Evolutionary conservation across 352 stramenopile genomes (phyloP).

Genomic region (Phytophthora hibernalis): DNA sequence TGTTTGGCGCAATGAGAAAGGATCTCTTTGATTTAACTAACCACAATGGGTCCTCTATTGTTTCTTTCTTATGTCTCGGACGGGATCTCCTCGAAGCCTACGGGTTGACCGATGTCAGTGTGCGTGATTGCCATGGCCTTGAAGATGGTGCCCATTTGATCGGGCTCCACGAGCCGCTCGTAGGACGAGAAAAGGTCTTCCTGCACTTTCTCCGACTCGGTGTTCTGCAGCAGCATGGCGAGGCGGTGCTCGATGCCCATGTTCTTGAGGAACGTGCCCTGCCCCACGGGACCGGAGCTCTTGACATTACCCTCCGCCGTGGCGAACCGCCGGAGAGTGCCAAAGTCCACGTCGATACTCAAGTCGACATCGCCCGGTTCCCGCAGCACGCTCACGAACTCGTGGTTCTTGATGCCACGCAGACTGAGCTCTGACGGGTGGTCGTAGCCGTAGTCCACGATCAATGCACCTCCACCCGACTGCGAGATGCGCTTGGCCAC

Average conservation of each 20-base stretch:
- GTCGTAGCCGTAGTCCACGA: constrained; percentile 97
- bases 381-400: constrained; percentile 93
- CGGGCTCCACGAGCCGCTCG: constrained; percentile 91
- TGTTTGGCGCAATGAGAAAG: constrained; percentile 38
- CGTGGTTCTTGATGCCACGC: constrained; percentile 94
- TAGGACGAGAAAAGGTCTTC: constrained; percentile 92
- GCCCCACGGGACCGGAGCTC: constrained; percentile 89
- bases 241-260: constrained; percentile 96
- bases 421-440: constrained; percentile 90
- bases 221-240: constrained; percentile 89
- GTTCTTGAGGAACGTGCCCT: constrained; percentile 94
- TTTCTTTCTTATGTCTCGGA: constrained; percentile 4
- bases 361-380: constrained; percentile 94
- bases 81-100: constrained; percentile 61
- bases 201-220: constrained; percentile 76
- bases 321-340: constrained; percentile 72
- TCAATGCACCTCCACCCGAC: constrained; percentile 87
- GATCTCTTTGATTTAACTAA: constrained; percentile 20
- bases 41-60: constrained; percentile 3
- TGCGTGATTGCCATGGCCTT: constrained; percentile 93
- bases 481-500: constrained; percentile 90
- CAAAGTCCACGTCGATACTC: constrained; percentile 92
- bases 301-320: constrained; percentile 63
- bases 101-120: constrained; percentile 56
- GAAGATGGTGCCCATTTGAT: constrained; percentile 96